phyloP scores from a whole-genome alignment of 371 early-diverging fungal genomes.

The Apophysomyces ossiformis region DNA sequence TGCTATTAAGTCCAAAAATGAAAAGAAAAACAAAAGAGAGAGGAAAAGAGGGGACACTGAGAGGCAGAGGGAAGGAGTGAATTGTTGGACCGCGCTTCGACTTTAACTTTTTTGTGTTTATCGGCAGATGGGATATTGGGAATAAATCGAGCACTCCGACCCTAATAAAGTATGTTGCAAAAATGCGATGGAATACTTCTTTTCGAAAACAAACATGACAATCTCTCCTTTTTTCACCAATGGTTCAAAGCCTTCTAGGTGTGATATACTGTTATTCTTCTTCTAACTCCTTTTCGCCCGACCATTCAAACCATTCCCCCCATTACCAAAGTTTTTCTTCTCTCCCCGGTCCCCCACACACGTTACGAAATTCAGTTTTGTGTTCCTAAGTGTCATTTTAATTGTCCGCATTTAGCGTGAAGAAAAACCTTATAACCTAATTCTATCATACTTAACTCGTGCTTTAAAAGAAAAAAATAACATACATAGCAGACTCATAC shows the following conservation, averaged over 20 bases:
- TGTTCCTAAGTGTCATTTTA: background rate
- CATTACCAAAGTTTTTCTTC: no score
- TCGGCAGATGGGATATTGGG: no score
- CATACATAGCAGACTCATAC: background rate
- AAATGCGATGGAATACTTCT: background rate
- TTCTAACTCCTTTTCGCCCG: no score
- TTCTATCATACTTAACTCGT: background rate
- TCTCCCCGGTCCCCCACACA: no score
- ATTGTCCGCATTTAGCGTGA: constrained; percentile 2
- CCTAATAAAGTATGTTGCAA: no score
- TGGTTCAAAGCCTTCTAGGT: no score
- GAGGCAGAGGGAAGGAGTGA: no score
- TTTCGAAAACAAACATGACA: background rate
- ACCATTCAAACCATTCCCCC: no score
- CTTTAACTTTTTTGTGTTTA: background rate
- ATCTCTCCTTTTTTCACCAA: no score
- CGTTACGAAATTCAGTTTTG: background rate
- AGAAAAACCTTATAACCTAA: background rate
- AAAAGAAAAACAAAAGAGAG: background rate
- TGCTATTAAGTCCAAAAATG: background rate
- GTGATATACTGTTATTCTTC: no score
- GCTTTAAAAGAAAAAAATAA: background rate
- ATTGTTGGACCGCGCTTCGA: constrained; percentile 9
- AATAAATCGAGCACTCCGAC: constrained; percentile 8
- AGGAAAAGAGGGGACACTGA: no score